Conservation (phyloP, 768 basidiomycete species). For the Kwoniella sp. region DNA sequence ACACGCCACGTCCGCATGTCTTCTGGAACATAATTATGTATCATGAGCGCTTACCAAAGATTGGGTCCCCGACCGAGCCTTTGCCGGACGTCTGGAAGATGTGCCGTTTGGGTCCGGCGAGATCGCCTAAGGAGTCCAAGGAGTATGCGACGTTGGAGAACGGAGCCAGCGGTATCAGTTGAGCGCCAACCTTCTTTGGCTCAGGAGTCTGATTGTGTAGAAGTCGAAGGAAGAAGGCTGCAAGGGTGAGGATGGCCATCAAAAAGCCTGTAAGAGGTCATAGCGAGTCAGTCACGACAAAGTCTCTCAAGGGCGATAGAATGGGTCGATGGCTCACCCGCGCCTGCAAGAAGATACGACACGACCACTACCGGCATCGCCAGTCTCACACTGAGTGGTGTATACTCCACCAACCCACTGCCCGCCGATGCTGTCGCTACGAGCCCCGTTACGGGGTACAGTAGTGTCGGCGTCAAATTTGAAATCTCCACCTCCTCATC, state of each 20-base stretch:
- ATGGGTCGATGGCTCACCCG: constrained; percentile 18
- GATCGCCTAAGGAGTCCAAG: constrained; percentile 17
- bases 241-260: constrained; percentile 25
- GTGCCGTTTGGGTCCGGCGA: constrained; percentile 28
- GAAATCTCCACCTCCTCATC: constrained; percentile 26
- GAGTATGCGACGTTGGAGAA: constrained; percentile 31
- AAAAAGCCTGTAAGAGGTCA: constrained; percentile 23
- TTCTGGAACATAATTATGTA: too few relatives aligned
- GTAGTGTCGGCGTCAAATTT: constrained; percentile 24
- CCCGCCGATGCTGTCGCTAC: constrained; percentile 25
- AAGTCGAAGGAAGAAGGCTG: constrained; percentile 31
- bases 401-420: constrained; percentile 27
- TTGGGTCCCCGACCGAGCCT: constrained; percentile 10
- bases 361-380: constrained; percentile 24
- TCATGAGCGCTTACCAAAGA: constrained; percentile 16
- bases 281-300: neutral
- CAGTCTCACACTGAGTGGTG: constrained; percentile 13
- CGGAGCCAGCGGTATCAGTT: constrained; percentile 30
- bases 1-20: too few relatives aligned
- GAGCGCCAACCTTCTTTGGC: constrained; percentile 24
- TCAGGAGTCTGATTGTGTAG: constrained; percentile 27
- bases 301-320: neutral
- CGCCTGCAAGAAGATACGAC: constrained; percentile 25
- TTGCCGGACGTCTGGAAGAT: constrained; percentile 23
- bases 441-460: constrained; percentile 28